Conservation (phyloP, 83 land plant species). For the Isoetes engelmannii region DNA sequence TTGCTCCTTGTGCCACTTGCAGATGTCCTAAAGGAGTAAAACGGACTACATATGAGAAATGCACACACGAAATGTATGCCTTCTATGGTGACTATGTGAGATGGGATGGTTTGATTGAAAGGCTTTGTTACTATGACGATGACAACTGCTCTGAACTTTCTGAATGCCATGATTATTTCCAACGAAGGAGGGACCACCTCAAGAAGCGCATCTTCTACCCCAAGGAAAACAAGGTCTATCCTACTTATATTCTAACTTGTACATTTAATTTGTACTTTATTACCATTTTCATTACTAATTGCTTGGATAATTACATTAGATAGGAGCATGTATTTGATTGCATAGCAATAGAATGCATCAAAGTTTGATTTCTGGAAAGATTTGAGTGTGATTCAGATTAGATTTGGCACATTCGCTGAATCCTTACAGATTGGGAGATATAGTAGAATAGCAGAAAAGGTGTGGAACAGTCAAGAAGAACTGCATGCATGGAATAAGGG, state of each 20-base stretch:
- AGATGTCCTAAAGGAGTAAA: conserved; percentile 36
- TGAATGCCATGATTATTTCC: conserved; percentile 36
- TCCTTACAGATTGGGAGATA: too few species aligned
- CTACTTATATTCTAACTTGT: neutral
- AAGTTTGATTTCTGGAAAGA: too few species aligned
- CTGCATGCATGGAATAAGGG: too few species aligned
- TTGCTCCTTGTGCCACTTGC: neutral
- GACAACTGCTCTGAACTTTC: conserved; percentile 17
- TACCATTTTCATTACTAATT: too few species aligned
- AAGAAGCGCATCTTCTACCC: conserved; percentile 26
- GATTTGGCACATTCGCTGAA: too few species aligned
- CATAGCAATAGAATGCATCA: too few species aligned
- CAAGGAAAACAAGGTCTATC: conserved; percentile 26
- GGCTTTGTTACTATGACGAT: conserved; percentile 20
- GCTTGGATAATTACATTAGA: too few species aligned
- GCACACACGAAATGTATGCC: conserved; percentile 30
- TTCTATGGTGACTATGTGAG: conserved; percentile 35
- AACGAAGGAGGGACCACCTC: conserved; percentile 27
- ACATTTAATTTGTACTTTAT: too few species aligned
- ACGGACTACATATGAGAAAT: conserved; percentile 24
- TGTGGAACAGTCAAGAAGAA: too few species aligned
- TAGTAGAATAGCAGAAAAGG: too few species aligned
- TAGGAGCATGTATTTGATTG: too few species aligned
- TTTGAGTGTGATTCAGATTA: too few species aligned
- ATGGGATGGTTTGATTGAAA: conserved; percentile 37